Evolutionary conservation across 2,329 filamentous ascomycete species (phyloP).

Genomic region (Celoporthe dispersa): DNA sequence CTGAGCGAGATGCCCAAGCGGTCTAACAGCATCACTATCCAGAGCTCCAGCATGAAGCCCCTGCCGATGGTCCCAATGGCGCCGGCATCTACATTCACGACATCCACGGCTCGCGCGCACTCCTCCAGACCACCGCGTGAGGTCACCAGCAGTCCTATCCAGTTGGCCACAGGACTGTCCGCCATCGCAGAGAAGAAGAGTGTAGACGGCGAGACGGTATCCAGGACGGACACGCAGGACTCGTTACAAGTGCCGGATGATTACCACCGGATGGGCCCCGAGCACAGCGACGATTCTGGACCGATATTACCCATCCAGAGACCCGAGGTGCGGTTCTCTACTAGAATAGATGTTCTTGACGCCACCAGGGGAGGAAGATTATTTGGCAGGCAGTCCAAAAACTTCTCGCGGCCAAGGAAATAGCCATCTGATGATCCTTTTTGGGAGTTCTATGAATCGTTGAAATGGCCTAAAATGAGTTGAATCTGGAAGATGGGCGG

Average conservation of each 20-base stretch:
- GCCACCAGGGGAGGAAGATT: neutral
- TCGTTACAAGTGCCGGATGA: constrained; percentile 17
- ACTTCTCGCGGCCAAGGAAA: constrained; percentile 6
- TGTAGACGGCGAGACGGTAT: neutral
- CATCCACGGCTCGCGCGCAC: neutral
- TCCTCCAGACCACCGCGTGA: neutral
- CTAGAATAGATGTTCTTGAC: constrained; percentile 4
- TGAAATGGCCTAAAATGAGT: neutral
- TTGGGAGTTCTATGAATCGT: neutral
- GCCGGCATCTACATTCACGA: constrained; percentile 12
- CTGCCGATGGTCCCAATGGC: constrained; percentile 5
- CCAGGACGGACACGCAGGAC: constrained; percentile 21
- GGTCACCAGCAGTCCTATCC: neutral
- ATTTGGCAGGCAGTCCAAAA: neutral
- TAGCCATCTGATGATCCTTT: neutral
- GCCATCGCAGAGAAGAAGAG: constrained; percentile 22
- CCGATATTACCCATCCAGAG: constrained; percentile 28
- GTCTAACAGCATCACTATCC: constrained; percentile 5
- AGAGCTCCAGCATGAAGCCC: constrained; percentile 18
- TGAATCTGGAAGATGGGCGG: neutral
- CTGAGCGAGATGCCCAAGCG: constrained; percentile 18
- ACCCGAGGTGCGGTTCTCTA: constrained; percentile 21
- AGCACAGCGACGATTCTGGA: constrained; percentile 28
- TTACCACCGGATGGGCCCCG: constrained; percentile 15
- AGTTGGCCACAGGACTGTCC: neutral